Base-by-base conservation (phyloP, 2,329 filamentous ascomycete species). In the Trichoderma guizhouense region DNA sequence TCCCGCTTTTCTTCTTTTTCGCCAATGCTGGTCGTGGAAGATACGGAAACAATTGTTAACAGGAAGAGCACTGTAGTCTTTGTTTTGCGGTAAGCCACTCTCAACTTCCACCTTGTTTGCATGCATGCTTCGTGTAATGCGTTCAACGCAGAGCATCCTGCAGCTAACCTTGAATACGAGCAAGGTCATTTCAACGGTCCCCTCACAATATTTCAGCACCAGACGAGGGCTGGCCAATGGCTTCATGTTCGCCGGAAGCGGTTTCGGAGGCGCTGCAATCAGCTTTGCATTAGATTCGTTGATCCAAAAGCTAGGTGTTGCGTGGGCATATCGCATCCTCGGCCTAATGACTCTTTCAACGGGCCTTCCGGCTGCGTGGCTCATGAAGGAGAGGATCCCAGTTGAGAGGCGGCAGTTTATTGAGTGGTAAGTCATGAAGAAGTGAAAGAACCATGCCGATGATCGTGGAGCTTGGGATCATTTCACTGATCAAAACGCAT, bases 291-390 rank as follows among this genome's bases (percentile, higher is more conserved):
- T 86, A 28, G 80, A 87, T 66, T 79, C 76, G 0, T 75, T 88
- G 69, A 82, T 85, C 8, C 34, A 83, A 55, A 57, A 58, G 12
- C 8, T 83, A 32, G 86, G 83, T 51, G 78, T 78, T 11, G 82
- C 78, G 7, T 88, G 85, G 86, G 82, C 84, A 2, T 87, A 85
- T 72, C 82, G 86, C n/a, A 82, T 86, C n/a, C 76, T 88, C 3
- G 86, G 87, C 0, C 75, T 88, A n/a, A 73, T 83, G 21, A 86
- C 83, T 3, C 76, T 88, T 11, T 82, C 76, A 1, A 89, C 86
- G 0, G 86, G 86, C 1, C 76, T 88, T 1, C 87, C 88, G 1
- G 84, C 85, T 1, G 86, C 86, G 0, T 86, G 81, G 73, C 74
- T 88, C 5, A 82, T 89, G 53, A 83, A 82, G 65, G 85, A 87